Evolutionary conservation across 2,329 filamentous ascomycete genomes (phyloP).

Genomic region (Fusarium penzigii): DNA sequence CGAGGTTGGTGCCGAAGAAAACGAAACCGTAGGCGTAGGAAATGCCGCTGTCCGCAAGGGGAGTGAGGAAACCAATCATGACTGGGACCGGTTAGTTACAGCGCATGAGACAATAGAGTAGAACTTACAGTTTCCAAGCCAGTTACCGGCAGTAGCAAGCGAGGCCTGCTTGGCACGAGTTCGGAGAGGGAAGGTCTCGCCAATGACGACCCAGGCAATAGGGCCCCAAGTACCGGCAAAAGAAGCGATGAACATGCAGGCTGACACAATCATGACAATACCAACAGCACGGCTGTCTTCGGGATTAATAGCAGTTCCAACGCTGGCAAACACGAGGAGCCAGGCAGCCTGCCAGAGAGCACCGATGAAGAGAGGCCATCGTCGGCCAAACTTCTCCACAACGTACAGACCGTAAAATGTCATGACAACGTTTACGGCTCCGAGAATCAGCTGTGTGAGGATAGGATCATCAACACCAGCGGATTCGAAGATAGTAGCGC

Average conservation of each 20-base stretch:
- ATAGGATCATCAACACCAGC: conserved; percentile 68
- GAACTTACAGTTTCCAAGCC: conserved; percentile 59
- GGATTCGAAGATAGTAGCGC: conserved; percentile 66
- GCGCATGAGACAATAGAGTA: fast-evolving
- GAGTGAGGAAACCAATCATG: conserved; percentile 68
- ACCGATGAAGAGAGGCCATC: conserved; percentile 65
- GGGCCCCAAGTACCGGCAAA: conserved; percentile 73
- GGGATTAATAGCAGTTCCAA: conserved; percentile 51
- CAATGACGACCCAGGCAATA: conserved; percentile 67
- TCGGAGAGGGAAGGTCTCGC: conserved; percentile 64
- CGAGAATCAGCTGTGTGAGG: conserved; percentile 67
- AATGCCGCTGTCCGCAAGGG: conserved; percentile 63
- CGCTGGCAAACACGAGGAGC: conserved; percentile 63
- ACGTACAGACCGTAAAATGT: conserved; percentile 69
- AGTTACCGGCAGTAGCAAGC: conserved; percentile 55
- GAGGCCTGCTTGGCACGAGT: conserved; percentile 57
- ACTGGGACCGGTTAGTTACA: conserved; percentile 37
- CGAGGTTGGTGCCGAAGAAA: conserved; percentile 63
- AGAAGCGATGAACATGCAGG: conserved; percentile 73
- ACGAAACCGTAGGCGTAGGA: conserved; percentile 66
- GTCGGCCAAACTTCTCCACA: conserved; percentile 68
- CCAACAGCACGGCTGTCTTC: conserved; percentile 51
- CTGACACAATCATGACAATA: conserved; percentile 70
- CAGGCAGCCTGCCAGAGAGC: conserved; percentile 68
- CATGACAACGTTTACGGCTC: conserved; percentile 66